Percentiles rank a stretch among this genome's conserved stretches.
These are phyloP conservation scores for Fraxinus latifolia DNA, from an alignment of 305 asterid species.

Conservation along the genomic window DNA sequence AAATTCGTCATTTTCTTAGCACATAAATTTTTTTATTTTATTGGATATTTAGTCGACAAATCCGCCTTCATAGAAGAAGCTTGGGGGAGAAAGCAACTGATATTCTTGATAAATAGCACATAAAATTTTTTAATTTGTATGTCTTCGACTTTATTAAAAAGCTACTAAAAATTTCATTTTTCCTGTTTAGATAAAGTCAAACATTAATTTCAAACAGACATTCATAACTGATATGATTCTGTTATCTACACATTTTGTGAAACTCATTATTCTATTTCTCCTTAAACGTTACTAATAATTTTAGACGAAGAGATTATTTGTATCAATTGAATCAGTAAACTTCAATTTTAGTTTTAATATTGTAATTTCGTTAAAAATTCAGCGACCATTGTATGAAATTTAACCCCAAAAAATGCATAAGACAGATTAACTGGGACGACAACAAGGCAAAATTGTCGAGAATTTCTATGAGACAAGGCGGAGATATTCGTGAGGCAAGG, in stretches of 20 bases:
- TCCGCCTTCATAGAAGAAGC: not conserved
- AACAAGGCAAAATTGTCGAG: not conserved
- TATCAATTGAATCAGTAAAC: not conserved
- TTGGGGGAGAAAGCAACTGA: not conserved
- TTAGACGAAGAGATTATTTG: too few species aligned
- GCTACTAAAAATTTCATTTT: not conserved
- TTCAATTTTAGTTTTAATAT: not conserved
- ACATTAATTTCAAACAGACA: not conserved
- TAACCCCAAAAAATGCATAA: not conserved
- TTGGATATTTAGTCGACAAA: too few species aligned
- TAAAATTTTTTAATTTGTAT: too few species aligned
- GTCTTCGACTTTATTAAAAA: not conserved
- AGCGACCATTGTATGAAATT: not conserved
- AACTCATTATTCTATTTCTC: not conserved
- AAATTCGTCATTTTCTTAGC: too few species aligned
- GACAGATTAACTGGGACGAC: not conserved
- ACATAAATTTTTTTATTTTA: too few species aligned
- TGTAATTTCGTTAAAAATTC: not conserved
- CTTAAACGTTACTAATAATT: not conserved
- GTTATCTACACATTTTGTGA: not conserved
- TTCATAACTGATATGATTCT: too few species aligned
- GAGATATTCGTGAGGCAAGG: not conserved
- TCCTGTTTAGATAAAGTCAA: too few species aligned
- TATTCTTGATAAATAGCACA: too few species aligned
- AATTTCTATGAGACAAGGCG: not conserved